Percentiles rank a stretch among this genome's conserved stretches.
Evolutionary conservation across 192 early-diverging fungal species (phyloP).

Genomic region (Allomyces javanicus): DNA sequence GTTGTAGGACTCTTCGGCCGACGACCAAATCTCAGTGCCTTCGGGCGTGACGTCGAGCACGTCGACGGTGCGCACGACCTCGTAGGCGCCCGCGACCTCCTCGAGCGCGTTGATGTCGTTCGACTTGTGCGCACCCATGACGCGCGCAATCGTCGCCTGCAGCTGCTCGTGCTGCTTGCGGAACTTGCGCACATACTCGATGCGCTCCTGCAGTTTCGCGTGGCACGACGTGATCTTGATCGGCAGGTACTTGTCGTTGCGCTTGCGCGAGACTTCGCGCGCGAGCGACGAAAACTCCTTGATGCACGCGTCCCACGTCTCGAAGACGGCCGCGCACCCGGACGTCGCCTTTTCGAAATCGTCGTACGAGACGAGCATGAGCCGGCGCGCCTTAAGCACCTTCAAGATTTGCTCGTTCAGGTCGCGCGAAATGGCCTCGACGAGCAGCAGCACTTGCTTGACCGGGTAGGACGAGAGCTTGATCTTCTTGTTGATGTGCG

Average conservation of each 20-base stretch:
- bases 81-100: conserved; percentile 78
- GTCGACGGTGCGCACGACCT: conserved; percentile 79
- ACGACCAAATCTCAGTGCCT: conserved; percentile 82
- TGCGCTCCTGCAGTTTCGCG: conserved; percentile 77
- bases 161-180: conserved; percentile 94
- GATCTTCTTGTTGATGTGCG: conserved; percentile 93
- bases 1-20: conserved; percentile 78
- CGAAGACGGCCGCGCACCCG: conserved; percentile 71
- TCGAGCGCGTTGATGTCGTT: conserved; percentile 57
- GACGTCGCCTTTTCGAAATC: conserved; percentile 75
- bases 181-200: conserved; percentile 76
- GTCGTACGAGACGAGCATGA: conserved; percentile 84
- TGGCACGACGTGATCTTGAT: conserved; percentile 89
- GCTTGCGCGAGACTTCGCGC: conserved; percentile 81
- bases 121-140: conserved; percentile 50
- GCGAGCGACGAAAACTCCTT: conserved; percentile 93
- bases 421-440: conserved; percentile 87
- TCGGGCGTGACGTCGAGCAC: conserved; percentile 83
- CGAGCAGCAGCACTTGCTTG: conserved; percentile 73
- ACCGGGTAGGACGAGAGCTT: conserved; percentile 85
- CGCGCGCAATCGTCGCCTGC: conserved; percentile 83
- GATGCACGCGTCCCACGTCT: conserved; percentile 81
- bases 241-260: conserved; percentile 80
- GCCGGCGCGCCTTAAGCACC: conserved; percentile 62
- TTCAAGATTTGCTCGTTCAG: conserved; percentile 79